Evolutionary conservation across 352 stramenopile genomes (phyloP).

Genomic region (Phytophthora europaea): DNA sequence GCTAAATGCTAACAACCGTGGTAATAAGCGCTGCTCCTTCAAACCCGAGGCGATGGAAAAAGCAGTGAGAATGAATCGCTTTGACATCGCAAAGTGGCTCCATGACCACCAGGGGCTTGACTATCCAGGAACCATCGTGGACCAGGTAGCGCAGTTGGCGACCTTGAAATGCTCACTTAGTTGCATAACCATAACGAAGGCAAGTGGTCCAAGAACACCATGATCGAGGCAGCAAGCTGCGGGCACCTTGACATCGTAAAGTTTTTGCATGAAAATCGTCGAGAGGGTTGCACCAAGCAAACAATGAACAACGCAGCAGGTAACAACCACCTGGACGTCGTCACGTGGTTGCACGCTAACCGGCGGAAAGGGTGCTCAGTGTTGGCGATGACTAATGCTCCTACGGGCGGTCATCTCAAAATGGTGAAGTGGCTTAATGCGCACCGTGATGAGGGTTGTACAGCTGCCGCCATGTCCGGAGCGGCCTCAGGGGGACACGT

Average conservation of each 20-base stretch:
- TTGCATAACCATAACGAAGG: neutral
- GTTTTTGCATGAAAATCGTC: constrained; percentile 22
- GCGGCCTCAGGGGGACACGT: constrained; percentile 12
- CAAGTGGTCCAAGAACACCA: neutral
- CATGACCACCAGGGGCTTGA: neutral
- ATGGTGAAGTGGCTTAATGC: constrained; percentile 12
- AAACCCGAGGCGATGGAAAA: neutral
- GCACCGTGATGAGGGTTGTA: constrained; percentile 4
- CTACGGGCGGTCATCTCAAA: constrained; percentile 5
- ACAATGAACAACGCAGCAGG: constrained; percentile 20
- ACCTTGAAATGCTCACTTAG: neutral
- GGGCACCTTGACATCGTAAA: constrained; percentile 6
- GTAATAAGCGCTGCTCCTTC: neutral
- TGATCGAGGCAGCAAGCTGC: neutral
- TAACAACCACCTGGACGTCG: constrained; percentile 10
- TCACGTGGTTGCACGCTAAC: constrained; percentile 16
- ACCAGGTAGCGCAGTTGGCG: neutral
- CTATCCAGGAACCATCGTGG: neutral
- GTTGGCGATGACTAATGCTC: constrained; percentile 6
- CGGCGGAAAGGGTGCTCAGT: constrained; percentile 2
- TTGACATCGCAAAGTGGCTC: neutral
- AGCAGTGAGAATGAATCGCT: neutral
- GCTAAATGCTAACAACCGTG: neutral
- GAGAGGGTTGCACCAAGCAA: constrained; percentile 14
- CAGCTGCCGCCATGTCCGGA: constrained; percentile 6